Evolutionary conservation across 1,139 yeast genomes (phyloP).

Genomic region (Keqinozyma sinolaborantium): DNA sequence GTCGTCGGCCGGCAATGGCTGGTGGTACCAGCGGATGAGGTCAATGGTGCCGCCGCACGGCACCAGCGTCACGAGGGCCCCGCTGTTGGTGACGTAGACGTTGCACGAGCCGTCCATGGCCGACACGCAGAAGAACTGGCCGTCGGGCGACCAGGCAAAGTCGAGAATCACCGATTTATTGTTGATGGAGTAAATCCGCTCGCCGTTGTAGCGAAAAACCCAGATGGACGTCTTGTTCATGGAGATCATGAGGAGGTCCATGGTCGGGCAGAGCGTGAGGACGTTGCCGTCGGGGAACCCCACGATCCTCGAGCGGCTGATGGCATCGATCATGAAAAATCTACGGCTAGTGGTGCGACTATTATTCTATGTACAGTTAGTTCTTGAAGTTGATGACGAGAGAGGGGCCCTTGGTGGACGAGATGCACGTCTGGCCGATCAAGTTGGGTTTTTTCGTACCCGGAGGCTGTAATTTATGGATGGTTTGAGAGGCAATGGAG

Average conservation of each 20-base stretch:
- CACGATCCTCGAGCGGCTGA: slow-evolving; percentile 15
- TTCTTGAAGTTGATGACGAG: slow-evolving; percentile 57
- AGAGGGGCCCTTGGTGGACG: slow-evolving; percentile 80
- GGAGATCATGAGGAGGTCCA: slow-evolving; percentile 50
- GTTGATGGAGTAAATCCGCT: slow-evolving; percentile 49
- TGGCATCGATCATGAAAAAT: slow-evolving; percentile 9
- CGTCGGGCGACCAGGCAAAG: slow-evolving; percentile 34
- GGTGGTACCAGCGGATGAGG: slow-evolving; percentile 21
- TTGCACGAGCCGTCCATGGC: slow-evolving; percentile 44
- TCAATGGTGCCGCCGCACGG: slow-evolving; percentile 15
- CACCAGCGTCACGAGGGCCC: slow-evolving; percentile 29
- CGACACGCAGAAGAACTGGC: slow-evolving; percentile 40
- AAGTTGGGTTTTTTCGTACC: slow-evolving; percentile 67
- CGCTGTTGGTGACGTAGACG: slow-evolving; percentile 49
- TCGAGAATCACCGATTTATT: slow-evolving; percentile 30
- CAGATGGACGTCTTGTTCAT: slow-evolving; percentile 47
- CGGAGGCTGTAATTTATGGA: slow-evolving; percentile 53
- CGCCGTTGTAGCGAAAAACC: slow-evolving; percentile 55
- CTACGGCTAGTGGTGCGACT: neutral
- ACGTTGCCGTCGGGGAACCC: slow-evolving; percentile 41
- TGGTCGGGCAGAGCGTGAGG: slow-evolving; percentile 53
- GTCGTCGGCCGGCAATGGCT: slow-evolving; percentile 6
- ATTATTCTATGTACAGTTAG: slow-evolving; percentile 6
- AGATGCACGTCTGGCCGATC: slow-evolving; percentile 66
- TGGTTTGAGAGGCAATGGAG: slow-evolving; percentile 63